Base-by-base conservation (phyloP, 129 eudicot genomes). In the Artemisia tridentata region DNA sequence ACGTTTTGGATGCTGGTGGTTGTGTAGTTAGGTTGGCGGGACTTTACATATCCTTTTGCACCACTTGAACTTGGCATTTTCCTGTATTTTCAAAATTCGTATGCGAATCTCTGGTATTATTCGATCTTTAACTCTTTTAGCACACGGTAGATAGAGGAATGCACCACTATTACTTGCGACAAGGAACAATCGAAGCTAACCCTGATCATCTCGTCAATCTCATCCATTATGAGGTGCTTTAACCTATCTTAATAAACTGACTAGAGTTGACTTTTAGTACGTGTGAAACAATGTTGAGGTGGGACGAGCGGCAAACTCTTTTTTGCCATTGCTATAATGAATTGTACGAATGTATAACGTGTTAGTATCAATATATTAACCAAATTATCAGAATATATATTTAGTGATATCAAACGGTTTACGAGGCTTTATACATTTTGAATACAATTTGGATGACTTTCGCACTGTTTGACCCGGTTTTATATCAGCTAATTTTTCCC, bases 21-120 rank as follows among this genome's bases (percentile, higher is more conserved):
- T 92, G 92, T 80, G 96, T 89, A 55, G 84, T 93, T 72, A 83
- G 98, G 84, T 71, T 93, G 84, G 98, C 97, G 14, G 98, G 98
- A 72, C 98, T 93, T 67, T 93, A 93, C 72, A 92, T 92, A 92
- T 92, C 96, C 98, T 87, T 87, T 79, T 50, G 64, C 27, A 9
- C 63, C 38, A 46, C 50, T 50, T 61, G 18, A 67, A 52, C 19
- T 41, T 43, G 34, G 65, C 52, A 19, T 38, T 15, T 73, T 41
- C 43, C n/a, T 15, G 23, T 18, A 10, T 49, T 51, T 76, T 48
- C 47, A 55, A 62, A 21, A 31, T 53, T 64, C 21, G n/a, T 74
- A 8, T 43, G 31, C 14, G 25, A 74, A 31, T 63, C 68, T 65
- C 7, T 41, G 27, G 27, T 52, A 48, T 54, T 18, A 29, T 72